Evolutionary conservation across 345 rosid genomes (phyloP), one percentile per base, ranked within the genome.

Genomic region (Gossypium australe): DNA sequence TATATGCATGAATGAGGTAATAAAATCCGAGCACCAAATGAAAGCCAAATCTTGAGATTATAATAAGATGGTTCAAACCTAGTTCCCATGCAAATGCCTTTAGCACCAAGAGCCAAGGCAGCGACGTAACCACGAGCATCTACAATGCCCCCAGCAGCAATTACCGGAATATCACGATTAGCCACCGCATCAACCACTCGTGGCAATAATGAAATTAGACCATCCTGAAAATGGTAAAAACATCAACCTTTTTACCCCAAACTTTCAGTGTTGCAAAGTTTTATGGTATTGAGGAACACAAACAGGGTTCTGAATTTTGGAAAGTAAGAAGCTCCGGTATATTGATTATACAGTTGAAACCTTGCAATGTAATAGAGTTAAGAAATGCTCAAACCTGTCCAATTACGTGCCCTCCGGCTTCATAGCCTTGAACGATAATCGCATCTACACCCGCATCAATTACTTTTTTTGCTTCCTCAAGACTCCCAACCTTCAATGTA

Each of bases 101-200:
- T 84, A 71, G 97, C 98, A 38, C 98, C 98, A 70, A 93, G 94
- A 41, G 95, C 90, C 87, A 93, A 84, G 29, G 95, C 91, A 38
- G 97, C 94, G 0, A 93, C 97, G 74, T 89, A 91, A 51, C 98
- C 98, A 11, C 95, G 98, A 8, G 82, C 87, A 82, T 93, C 91
- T 17, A 81, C 89, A 22, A 93, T 88, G 10, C 93, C 91, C 7
- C 98, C 95, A 56, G 97, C 91, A 76, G 93, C 97, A 0, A 93
- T 91, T 53, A 93, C 92, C 13, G 97, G 94, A 69, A 93, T 85
- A 75, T 80, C 84, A 12, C 58, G 51, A 75, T 80, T 84, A 34
- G 86, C 86, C 5, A 88, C 84, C 77, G 86, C 72, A 82, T 93
- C 97, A 52, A 89, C 88, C 41, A 91, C 92, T 77, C 88, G 85